Evolutionary conservation across 2,329 filamentous ascomycete species (phyloP), one percentile per base, ranked within the genome.

Genomic region (Aureobasidium sp.): DNA sequence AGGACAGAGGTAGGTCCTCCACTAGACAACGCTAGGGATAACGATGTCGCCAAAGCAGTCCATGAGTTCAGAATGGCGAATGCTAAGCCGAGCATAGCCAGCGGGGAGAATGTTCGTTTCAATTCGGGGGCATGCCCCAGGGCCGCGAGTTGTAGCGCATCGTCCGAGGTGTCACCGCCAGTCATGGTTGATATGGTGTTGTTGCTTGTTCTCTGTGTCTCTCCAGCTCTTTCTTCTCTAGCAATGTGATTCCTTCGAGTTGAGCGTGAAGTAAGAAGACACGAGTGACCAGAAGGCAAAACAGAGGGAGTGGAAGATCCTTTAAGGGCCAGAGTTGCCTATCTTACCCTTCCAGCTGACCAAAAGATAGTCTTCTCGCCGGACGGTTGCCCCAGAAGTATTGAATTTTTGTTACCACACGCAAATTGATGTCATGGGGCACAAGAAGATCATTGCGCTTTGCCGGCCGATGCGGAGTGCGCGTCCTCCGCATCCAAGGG

Each of bases 1-100:
- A 92, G 81, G 44, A 91, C 86, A 62, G 85, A 82, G 8, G 82
- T 84, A 25, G 85, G 82, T 0, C 89, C 89, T 45, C 89, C 89
- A 14, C 84, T 87, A 1, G 88, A 86, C 36, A 92, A 76, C 25
- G 84, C 83, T 5, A 87, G 75, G 3, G 78, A 81, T 49, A 86
- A 72, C 60, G 81, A 84, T 1, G 83, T 78, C 3, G 82, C 82
- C 8, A 85, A 73, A 16, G 83, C 83, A 2, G 83, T 85, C 83
- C 83, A 86, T 16, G 82, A 83, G 68, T 86, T 86, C 50, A 86
- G 69, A 66, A 85, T 85, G 13, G 83, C 83, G 69, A 85, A 86
- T 5, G 82, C 83, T 62, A 85, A 74, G 16, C 82, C 83, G 42
- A 85, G 74, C 82, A 86, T 85, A 30, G 82, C 81, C 59, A 85